phyloP scores from a whole-genome alignment of 1,284 basidiomycete genomes.

The Garcileccinum viscosum region DNA sequence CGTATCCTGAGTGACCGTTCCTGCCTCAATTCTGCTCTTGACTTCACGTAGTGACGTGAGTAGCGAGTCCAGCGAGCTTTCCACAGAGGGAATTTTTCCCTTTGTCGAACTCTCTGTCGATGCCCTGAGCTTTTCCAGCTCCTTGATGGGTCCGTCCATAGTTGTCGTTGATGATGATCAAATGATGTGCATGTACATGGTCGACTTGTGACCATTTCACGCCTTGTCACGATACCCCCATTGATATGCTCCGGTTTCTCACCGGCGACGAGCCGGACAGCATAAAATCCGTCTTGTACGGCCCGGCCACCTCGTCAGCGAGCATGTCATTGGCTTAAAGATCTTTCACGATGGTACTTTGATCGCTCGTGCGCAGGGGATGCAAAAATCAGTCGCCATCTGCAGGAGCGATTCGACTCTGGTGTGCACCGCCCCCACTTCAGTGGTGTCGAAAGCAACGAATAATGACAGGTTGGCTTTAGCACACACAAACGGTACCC shows the following conservation, averaged over 20 bases:
- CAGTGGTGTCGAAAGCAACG: slow-evolving; percentile 14
- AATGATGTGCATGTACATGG: neutral
- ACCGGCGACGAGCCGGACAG: slow-evolving; percentile 77
- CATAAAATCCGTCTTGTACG: slow-evolving; percentile 65
- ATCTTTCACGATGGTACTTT: slow-evolving; percentile 44
- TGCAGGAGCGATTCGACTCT: slow-evolving; percentile 39
- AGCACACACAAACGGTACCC: slow-evolving; percentile 63
- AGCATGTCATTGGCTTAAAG: slow-evolving; percentile 37
- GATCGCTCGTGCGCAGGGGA: slow-evolving; percentile 37
- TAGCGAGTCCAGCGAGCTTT: slow-evolving; percentile 72
- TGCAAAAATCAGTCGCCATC: slow-evolving; percentile 49
- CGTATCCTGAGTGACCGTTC: slow-evolving; percentile 60
- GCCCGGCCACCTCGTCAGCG: slow-evolving; percentile 26
- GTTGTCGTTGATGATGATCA: slow-evolving; percentile 1
- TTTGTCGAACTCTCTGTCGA: slow-evolving; percentile 53
- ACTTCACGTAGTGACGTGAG: slow-evolving; percentile 66
- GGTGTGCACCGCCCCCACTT: slow-evolving; percentile 41
- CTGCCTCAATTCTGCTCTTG: slow-evolving; percentile 59
- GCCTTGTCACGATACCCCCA: slow-evolving; percentile 32
- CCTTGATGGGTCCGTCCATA: slow-evolving; percentile 78
- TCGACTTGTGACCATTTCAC: slow-evolving; percentile 4
- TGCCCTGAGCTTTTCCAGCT: slow-evolving; percentile 75
- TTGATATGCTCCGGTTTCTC: slow-evolving; percentile 71
- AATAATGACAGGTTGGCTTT: slow-evolving; percentile 62
- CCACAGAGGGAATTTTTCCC: slow-evolving; percentile 63